Conservation (phyloP, 805 yeast species). For the Yamadazyma ubonensis region DNA sequence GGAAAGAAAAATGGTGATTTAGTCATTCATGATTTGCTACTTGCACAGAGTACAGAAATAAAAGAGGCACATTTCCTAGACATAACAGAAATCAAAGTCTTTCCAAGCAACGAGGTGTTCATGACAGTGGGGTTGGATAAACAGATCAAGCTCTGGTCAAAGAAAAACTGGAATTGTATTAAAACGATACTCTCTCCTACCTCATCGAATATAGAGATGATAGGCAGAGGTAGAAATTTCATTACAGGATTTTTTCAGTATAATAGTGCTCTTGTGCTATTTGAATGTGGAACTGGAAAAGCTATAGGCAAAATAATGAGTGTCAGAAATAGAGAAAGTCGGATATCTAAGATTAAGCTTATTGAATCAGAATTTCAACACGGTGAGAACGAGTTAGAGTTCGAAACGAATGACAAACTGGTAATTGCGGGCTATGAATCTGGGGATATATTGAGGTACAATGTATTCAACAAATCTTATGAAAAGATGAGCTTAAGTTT, state of each 20-base stretch:
- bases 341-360: conserved; percentile 17
- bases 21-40: conserved; percentile 11
- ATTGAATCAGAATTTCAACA: conserved; percentile 3
- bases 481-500: conserved; percentile 4
- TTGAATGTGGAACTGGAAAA: conserved; percentile 68
- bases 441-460: conserved; percentile 30
- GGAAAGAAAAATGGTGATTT: conserved; percentile 17
- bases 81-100: conserved; percentile 45
- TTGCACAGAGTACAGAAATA: conserved; percentile 7
- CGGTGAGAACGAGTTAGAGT: conserved; percentile 28
- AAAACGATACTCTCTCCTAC: conserved; percentile 50
- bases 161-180: conserved; percentile 41
- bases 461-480: conserved; percentile 16
- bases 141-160: conserved; percentile 61
- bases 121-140: conserved; percentile 60
- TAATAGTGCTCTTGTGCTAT: conserved; percentile 58
- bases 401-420: conserved; percentile 47
- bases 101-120: conserved; percentile 65
- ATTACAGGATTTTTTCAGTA: conserved; percentile 42
- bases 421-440: conserved; percentile 44
- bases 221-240: conserved; percentile 70
- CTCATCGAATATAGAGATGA: conserved; percentile 42
- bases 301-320: conserved; percentile 36
- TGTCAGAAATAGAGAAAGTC: conserved; percentile 19
- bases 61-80: conserved; percentile 51